Base-by-base conservation (phyloP, 768 basidiomycete species). In the Ramaria sp. region DNA sequence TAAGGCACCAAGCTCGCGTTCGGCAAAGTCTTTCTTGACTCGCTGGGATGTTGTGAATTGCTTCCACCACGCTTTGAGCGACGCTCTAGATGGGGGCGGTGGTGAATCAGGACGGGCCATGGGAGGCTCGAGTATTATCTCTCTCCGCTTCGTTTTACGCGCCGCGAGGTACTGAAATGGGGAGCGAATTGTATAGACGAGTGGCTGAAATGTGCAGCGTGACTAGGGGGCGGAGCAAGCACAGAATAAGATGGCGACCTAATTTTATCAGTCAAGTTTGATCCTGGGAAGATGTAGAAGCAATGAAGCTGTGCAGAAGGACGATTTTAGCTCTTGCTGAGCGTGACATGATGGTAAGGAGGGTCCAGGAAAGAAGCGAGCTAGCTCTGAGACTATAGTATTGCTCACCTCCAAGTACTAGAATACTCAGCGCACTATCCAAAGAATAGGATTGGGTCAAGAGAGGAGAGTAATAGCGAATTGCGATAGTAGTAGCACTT, bases 21-120 rank as follows among this genome's bases (percentile, higher is more conserved):
- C 52, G 11, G 37, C 7, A 22, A 39, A 52, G 37, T 81, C 75
- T 63, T 79, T 83, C 72, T 82, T 88, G 15, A 75, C 60, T 61
- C 75, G 78, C 67, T 86, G 84, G 1, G 77, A 74, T 59, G 81
- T 78, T 3, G 79, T 82, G 62, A 91, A 88, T 62, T 83, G 80
- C 47, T 80, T 78, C 85, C 89, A 89, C 89, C 90, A 92, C 10
- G 88, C 79, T 72, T 83, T 86, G 51, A 88, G 78, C 59, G 71
- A 79, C 0, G 81, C 79, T 60, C 76, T 83, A 5, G 62, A 56
- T 2, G 64, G 45, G n/a, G 55, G 64, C 10, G 59, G 54, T 33
- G 63, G 49, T 27, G 45, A 33, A 22, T n/a, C 22, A 20, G 15
- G 19, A 17, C 22, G 24, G 6, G 55, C 45, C 55, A 57, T 57